Conservation (phyloP, 2,329 filamentous ascomycete genomes). For the Hypoxylon sp. region DNA sequence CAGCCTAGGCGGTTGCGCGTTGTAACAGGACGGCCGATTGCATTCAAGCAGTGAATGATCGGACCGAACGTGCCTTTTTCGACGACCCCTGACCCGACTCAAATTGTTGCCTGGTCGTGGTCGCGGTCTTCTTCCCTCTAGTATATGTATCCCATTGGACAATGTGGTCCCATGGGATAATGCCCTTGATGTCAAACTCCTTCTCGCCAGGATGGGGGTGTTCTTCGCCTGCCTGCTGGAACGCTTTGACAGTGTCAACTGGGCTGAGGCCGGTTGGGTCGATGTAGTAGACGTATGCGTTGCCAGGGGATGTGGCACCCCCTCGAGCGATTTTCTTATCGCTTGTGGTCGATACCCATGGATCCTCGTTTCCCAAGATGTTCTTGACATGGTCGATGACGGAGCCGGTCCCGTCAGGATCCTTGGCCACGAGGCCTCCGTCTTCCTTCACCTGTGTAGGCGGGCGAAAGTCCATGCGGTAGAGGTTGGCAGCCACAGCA, state of each 20-base stretch:
- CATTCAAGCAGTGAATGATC: constrained; percentile 3
- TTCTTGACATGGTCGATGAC: constrained; percentile 1
- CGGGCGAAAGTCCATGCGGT: background rate
- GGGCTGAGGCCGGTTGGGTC: background rate
- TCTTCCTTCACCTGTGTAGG: background rate
- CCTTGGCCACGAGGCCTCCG: background rate
- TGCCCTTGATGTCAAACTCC: background rate
- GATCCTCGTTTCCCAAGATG: background rate
- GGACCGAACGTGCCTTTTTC: background rate
- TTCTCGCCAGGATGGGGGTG: constrained; percentile 1
- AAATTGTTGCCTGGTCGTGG: constrained; percentile 9
- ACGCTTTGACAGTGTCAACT: background rate
- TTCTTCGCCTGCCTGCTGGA: background rate
- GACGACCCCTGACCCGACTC: background rate
- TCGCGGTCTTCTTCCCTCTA: constrained; percentile 6
- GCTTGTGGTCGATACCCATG: constrained; percentile 1
- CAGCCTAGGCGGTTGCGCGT: background rate
- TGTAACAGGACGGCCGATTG: background rate
- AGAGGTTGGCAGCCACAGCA: background rate
- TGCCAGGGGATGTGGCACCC: background rate
- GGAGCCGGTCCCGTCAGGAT: background rate
- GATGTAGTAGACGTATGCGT: constrained; percentile 2
- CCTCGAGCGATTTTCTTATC: constrained; percentile 1
- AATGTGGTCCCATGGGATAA: constrained; percentile 11
- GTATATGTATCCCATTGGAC: constrained; percentile 8